These are phyloP conservation scores for Entelexis paramagnoliae DNA, from an alignment of 1,139 yeast species.

Conservation along the genomic window DNA sequence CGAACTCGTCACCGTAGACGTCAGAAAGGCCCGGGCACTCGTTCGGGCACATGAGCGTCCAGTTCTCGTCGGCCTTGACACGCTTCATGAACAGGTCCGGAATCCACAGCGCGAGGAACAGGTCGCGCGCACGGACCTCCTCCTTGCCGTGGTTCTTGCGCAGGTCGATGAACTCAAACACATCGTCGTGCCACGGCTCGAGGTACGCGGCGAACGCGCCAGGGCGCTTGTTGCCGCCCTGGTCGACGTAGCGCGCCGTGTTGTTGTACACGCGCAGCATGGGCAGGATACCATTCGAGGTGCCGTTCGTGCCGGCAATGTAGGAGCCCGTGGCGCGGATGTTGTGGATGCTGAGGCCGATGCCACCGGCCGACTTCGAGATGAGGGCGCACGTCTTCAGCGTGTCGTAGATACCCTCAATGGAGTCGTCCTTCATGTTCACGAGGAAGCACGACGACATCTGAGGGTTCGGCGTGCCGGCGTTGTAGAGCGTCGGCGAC, in stretches of 20 bases:
- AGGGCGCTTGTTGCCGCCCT: conserved; percentile 90
- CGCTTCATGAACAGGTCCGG: conserved; percentile 86
- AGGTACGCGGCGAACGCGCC: conserved; percentile 84
- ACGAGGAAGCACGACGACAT: conserved; percentile 84
- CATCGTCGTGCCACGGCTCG: conserved; percentile 89
- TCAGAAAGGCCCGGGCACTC: conserved; percentile 80
- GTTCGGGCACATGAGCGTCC: conserved; percentile 83
- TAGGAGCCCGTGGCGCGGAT: conserved; percentile 78
- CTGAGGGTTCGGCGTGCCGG: conserved; percentile 80
- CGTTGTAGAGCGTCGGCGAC: conserved; percentile 80
- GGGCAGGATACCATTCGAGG: conserved; percentile 79
- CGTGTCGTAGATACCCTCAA: conserved; percentile 82
- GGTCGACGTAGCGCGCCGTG: conserved; percentile 87
- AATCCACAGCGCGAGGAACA: conserved; percentile 86
- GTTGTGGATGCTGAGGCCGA: conserved; percentile 75
- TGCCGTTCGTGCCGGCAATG: conserved; percentile 83
- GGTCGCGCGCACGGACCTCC: conserved; percentile 80
- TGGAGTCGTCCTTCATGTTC: conserved; percentile 83
- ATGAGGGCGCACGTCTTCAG: conserved; percentile 77
- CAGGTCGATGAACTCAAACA: conserved; percentile 71
- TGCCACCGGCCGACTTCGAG: conserved; percentile 86
- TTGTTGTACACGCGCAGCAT: conserved; percentile 85
- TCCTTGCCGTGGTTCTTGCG: conserved; percentile 89
- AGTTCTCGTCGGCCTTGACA: conserved; percentile 63
- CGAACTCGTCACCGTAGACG: conserved; percentile 73